Evolutionary conservation across 2,329 filamentous ascomycete genomes (phyloP).

Genomic region (Seiridium unicorne): DNA sequence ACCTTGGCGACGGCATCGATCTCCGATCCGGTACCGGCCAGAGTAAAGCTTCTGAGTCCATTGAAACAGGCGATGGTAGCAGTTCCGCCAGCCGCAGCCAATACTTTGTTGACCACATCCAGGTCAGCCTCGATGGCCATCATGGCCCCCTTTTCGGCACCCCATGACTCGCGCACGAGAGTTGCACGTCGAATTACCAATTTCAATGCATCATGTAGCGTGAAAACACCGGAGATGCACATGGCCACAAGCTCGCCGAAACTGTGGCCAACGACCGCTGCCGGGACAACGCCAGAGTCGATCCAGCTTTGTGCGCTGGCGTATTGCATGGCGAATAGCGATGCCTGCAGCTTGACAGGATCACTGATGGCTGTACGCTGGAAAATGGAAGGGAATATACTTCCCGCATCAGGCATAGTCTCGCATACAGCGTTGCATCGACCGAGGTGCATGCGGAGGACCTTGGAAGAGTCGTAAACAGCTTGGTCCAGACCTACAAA

Average conservation of each 20-base stretch:
- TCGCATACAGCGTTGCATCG: conserved; percentile 12
- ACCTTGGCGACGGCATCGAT: conserved; percentile 19
- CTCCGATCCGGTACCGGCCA: conserved; percentile 24
- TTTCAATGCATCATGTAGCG: conserved; percentile 1
- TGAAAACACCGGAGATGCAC: conserved; percentile 31
- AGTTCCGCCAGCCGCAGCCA: conserved; percentile 10
- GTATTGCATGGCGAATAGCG: conserved; percentile 38
- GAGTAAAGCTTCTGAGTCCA: conserved; percentile 24
- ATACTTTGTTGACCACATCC: conserved; percentile 18
- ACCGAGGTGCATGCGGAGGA: conserved; percentile 25
- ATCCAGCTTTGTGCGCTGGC: conserved; percentile 33
- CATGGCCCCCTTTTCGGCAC: conserved; percentile 35
- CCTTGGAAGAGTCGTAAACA: conserved; percentile 22
- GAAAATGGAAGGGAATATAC: conserved; percentile 33
- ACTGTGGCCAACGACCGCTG: conserved; percentile 35
- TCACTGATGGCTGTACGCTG: conserved; percentile 17
- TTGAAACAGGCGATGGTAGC: conserved; percentile 46
- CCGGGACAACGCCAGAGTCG: conserved; percentile 31
- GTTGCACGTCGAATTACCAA: conserved; percentile 28
- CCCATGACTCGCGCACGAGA: conserved; percentile 32
- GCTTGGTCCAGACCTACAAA: conserved; percentile 27
- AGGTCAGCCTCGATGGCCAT: conserved; percentile 32
- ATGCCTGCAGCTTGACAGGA: conserved; percentile 32
- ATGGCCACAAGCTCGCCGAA: conserved; percentile 41
- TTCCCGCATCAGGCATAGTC: conserved; percentile 14